phyloP scores from a whole-genome alignment of 2,329 filamentous ascomycete genomes.

The Claviceps pazoutovae region DNA sequence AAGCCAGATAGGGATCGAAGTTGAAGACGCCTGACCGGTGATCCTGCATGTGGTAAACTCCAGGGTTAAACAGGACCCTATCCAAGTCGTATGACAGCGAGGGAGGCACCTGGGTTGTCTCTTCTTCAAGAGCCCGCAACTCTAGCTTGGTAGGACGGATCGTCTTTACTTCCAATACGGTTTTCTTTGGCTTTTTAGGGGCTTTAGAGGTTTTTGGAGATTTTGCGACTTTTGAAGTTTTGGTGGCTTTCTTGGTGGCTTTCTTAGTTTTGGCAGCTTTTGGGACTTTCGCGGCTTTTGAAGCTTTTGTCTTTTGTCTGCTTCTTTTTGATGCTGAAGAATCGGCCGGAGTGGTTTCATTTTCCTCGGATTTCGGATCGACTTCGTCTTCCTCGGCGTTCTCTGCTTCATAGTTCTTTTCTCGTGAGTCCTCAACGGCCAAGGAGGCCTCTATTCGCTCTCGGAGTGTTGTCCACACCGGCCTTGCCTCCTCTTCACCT shows the following conservation, averaged over 20 bases:
- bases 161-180: constrained; percentile 14
- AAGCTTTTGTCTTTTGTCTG: background rate
- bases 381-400: constrained; percentile 1
- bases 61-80: constrained; percentile 86
- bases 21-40: constrained; percentile 80
- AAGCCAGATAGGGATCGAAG: constrained; percentile 86
- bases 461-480: constrained; percentile 16
- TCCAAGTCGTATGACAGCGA: constrained; percentile 62
- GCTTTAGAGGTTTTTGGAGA: background rate
- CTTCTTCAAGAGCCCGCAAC: constrained; percentile 18
- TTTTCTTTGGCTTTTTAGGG: background rate
- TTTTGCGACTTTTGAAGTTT: background rate
- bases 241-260: background rate
- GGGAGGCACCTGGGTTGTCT: constrained; percentile 21
- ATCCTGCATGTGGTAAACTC: constrained; percentile 86
- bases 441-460: constrained; percentile 12
- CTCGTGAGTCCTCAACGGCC: background rate
- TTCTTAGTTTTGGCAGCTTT: background rate
- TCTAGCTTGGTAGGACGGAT: constrained; percentile 14
- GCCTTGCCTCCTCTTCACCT: constrained; percentile 6
- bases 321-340: background rate
- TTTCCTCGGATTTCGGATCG: background rate
- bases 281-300: background rate
- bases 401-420: constrained; percentile 1
- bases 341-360: background rate